Percentiles rank a stretch among this genome's conserved stretches.
phyloP scores from a whole-genome alignment of 257 asterid genomes.

The Mentha longifolia region DNA sequence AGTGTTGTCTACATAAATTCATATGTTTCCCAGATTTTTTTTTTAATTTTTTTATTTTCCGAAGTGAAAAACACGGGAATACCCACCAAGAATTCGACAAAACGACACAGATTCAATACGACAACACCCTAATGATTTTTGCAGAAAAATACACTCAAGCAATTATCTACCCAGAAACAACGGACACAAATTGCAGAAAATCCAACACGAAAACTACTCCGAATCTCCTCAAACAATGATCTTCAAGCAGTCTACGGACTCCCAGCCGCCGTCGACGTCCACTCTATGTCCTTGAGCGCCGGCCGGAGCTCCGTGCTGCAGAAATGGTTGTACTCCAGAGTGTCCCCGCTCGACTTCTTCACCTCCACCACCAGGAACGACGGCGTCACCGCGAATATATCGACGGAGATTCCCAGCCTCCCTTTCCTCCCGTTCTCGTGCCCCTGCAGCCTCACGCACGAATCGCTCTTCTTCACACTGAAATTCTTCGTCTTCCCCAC shows the following conservation, averaged over 20 bases:
- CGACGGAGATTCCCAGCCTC: constrained; percentile 64
- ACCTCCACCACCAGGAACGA: constrained; percentile 73
- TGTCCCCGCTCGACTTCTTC: constrained; percentile 52
- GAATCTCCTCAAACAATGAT: too few species aligned
- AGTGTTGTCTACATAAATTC: too few species aligned
- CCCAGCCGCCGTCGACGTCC: constrained; percentile 55
- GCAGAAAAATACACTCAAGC: too few species aligned
- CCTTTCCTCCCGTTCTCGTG: constrained; percentile 68
- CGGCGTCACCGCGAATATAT: constrained; percentile 56
- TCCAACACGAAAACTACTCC: too few species aligned
- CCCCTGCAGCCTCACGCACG: constrained; percentile 64
- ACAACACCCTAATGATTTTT: too few species aligned
- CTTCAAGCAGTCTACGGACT: too few species aligned
- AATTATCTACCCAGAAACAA: too few species aligned
- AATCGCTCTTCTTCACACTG: constrained; percentile 68
- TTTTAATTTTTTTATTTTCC: too few species aligned
- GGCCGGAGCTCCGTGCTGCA: constrained; percentile 53
- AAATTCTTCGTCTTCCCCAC: constrained; percentile 62
- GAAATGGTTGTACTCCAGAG: constrained; percentile 52
- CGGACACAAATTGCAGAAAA: too few species aligned
- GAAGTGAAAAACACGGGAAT: neutral
- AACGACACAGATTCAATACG: too few species aligned
- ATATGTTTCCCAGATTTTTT: too few species aligned
- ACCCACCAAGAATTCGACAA: neutral
- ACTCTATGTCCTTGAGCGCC: constrained; percentile 63